Percentiles rank a stretch among this genome's conserved stretches.
Conservation (phyloP, 2,329 filamentous ascomycete genomes). For the Ilyonectria robusta region DNA sequence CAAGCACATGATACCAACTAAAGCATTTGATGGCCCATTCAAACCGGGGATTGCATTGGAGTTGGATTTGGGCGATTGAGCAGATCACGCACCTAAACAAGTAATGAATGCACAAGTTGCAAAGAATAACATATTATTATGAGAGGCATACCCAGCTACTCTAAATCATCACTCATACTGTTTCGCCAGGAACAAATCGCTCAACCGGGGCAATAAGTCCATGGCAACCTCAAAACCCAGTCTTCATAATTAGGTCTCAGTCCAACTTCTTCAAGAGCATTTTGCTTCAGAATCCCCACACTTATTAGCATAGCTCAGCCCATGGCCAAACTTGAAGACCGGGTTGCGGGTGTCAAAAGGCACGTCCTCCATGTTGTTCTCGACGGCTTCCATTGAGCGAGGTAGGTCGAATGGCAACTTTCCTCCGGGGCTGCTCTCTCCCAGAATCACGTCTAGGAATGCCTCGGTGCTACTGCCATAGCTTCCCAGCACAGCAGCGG, state of each 20-base stretch:
- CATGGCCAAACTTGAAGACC: slow-evolving; percentile 45
- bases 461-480: slow-evolving; percentile 57
- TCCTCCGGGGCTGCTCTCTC: slow-evolving; percentile 42
- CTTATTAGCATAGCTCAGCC: slow-evolving; percentile 24
- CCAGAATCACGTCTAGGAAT: slow-evolving; percentile 60
- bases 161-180: not conserved
- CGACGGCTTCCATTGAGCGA: slow-evolving; percentile 57
- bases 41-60: too few species aligned
- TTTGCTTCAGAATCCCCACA: not conserved
- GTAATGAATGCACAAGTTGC: not conserved
- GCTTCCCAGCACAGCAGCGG: slow-evolving; percentile 55
- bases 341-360: slow-evolving; percentile 46
- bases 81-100: not conserved
- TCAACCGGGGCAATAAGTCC: not conserved
- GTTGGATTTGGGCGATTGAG: not conserved
- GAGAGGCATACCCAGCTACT: not conserved
- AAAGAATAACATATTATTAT: not conserved
- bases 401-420: slow-evolving; percentile 52
- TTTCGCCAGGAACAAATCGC: not conserved
- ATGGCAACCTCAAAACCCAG: not conserved
- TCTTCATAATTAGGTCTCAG: too few species aligned
- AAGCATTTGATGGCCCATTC: not conserved
- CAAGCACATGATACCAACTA: not conserved
- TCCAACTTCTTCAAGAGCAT: not conserved
- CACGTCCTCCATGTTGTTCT: slow-evolving; percentile 43